A percentile compares a stretch with the other conserved stretches of the same genome.
phyloP scores from a whole-genome alignment of 805 yeast species.

The Metschnikowia peoriensis region DNA sequence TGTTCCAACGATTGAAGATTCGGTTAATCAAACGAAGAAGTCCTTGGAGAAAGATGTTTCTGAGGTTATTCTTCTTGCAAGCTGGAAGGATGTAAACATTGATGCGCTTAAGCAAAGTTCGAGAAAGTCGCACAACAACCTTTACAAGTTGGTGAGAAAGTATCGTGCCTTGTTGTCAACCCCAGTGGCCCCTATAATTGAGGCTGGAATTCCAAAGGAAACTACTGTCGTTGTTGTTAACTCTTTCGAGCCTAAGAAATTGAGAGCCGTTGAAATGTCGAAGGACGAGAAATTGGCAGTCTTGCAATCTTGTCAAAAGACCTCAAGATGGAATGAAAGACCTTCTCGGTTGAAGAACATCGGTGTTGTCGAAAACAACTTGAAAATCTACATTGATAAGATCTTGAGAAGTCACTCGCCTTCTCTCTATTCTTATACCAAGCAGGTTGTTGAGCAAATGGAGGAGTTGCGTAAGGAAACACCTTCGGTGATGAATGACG shows the following conservation, averaged over 20 bases:
- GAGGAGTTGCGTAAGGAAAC: conserved; percentile 71
- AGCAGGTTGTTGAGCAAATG: conserved; percentile 54
- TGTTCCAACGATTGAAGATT: conserved; percentile 43
- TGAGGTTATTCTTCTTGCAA: conserved; percentile 84
- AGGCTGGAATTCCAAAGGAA: conserved; percentile 47
- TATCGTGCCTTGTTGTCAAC: conserved; percentile 63
- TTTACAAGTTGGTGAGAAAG: conserved; percentile 81
- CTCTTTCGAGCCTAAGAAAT: background rate
- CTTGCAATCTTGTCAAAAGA: conserved; percentile 25
- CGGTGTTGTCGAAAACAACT: conserved; percentile 49
- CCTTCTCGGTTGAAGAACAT: conserved; percentile 56
- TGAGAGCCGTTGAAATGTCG: conserved; percentile 6
- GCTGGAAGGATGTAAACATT: conserved; percentile 96
- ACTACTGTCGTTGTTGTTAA: conserved; percentile 1
- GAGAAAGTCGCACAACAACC: conserved; percentile 76
- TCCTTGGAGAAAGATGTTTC: conserved; percentile 72
- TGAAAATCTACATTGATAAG: conserved; percentile 47
- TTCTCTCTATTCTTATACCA: conserved; percentile 52
- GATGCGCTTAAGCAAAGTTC: conserved; percentile 95
- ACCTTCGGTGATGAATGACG: conserved; percentile 68
- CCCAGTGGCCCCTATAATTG: conserved; percentile 55
- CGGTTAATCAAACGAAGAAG: conserved; percentile 46
- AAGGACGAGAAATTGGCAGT: conserved; percentile 13
- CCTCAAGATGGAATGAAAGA: conserved; percentile 54
- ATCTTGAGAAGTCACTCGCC: conserved; percentile 42